Evolutionary conservation across 352 stramenopile genomes (phyloP), one percentile per base, ranked within the genome.

Genomic region (Pythium dissimile): DNA sequence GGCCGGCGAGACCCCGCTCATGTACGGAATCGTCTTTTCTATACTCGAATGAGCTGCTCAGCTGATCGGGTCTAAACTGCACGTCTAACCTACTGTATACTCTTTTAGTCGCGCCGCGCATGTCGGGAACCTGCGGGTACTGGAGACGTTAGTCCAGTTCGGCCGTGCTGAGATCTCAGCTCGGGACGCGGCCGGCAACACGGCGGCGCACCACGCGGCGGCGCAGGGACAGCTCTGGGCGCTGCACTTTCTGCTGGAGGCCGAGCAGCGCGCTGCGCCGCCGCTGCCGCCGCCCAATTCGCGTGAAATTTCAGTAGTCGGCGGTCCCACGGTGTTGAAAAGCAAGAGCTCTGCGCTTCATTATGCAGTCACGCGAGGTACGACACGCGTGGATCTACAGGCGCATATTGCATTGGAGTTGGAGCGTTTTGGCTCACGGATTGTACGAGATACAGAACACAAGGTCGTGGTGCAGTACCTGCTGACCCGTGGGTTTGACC

Each of bases 381-480:
- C 26, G 30, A 16, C 5, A 13, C 18, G 20, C 15, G n/a, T n/a
- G n/a, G n/a, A n/a, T n/a, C n/a, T n/a, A n/a, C n/a, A n/a, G n/a
- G n/a, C n/a, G n/a, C n/a, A n/a, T n/a, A n/a, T n/a, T n/a, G n/a
- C n/a, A n/a, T n/a, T n/a, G n/a, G n/a, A n/a, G n/a, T n/a, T n/a
- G n/a, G n/a, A n/a, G n/a, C n/a, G n/a, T n/a, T n/a, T n/a, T n/a
- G n/a, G n/a, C n/a, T n/a, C n/a, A n/a, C n/a, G n/a, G n/a, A n/a
- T n/a, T n/a, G n/a, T n/a, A n/a, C n/a, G n/a, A n/a, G n/a, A n/a
- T n/a, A n/a, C 61, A 79, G 80, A 82, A 41, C 80, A 83, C 65
- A 83, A 86, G 51, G 73, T 76, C 2, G 72, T 89, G 27, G 77
- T 89, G 32, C 69, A 86, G 71, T 92, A 89, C 50, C 38, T 89